These are phyloP conservation scores for Cucumis cinereus DNA, from an alignment of 306 rosid species.

Conservation along the genomic window DNA sequence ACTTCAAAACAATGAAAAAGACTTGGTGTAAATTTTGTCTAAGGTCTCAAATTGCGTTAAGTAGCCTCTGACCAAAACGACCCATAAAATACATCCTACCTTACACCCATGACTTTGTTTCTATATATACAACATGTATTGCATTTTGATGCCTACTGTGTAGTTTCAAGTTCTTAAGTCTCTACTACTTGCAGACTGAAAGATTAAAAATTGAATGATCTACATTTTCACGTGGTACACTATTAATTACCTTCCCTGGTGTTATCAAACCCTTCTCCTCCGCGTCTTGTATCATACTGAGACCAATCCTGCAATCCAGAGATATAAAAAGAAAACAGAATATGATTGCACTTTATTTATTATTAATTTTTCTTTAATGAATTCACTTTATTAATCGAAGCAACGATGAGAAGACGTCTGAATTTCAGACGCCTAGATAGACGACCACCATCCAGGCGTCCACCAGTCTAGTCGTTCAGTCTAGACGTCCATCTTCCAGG, in stretches of 20 bases:
- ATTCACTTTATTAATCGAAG: neutral
- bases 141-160: neutral
- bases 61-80: neutral
- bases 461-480: too few relatives aligned
- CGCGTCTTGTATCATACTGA: constrained; percentile 79
- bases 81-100: neutral
- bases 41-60: neutral
- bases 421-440: too few relatives aligned
- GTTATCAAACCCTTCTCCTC: constrained; percentile 66
- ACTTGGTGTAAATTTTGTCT: neutral
- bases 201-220: neutral
- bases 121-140: neutral
- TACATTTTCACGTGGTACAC: neutral
- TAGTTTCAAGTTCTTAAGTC: neutral
- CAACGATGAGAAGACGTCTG: too few relatives aligned
- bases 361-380: neutral
- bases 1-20: neutral
- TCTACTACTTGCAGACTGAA: neutral
- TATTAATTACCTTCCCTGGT: constrained; percentile 59
- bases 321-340: constrained; percentile 1
- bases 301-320: constrained; percentile 37
- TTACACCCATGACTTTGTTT: neutral
- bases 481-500: too few relatives aligned
- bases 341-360: neutral
- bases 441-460: too few relatives aligned